Evolutionary conservation across 306 rosid genomes (phyloP).

Genomic region (Arachis stenosperma): DNA sequence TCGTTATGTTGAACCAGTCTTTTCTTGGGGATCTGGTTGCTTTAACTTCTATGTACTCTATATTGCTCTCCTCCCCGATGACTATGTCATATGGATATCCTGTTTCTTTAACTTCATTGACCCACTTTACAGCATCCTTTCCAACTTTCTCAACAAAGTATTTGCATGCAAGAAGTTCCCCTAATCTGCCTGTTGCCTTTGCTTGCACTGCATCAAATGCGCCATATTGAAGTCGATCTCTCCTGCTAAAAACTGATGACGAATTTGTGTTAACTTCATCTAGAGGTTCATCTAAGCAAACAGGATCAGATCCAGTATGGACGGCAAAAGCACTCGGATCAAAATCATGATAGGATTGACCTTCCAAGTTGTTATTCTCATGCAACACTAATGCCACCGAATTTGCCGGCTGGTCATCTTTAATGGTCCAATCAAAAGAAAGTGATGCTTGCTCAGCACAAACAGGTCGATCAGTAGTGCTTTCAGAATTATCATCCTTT

Average conservation of each 20-base stretch:
- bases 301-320: conserved; percentile 36
- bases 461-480: conserved; percentile 31
- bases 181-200: conserved; percentile 64
- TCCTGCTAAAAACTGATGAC: conserved; percentile 39
- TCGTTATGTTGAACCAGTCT: conserved; percentile 84
- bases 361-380: conserved; percentile 45
- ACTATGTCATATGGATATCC: conserved; percentile 80
- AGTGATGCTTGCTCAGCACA: conserved; percentile 50
- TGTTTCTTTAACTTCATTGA: conserved; percentile 68
- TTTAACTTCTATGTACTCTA: conserved; percentile 82
- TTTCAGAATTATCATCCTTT: conserved; percentile 48
- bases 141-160: conserved; percentile 59
- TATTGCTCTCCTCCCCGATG: conserved; percentile 45
- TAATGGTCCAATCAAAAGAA: conserved; percentile 52
- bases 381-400: conserved; percentile 47
- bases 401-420: conserved; percentile 40
- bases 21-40: conserved; percentile 73
- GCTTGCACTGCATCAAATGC: conserved; percentile 54
- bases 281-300: conserved; percentile 34
- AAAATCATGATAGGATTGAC: conserved; percentile 37
- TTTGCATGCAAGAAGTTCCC: conserved; percentile 70
- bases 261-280: conserved; percentile 28
- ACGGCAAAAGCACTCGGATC: conserved; percentile 38
- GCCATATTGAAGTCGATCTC: conserved; percentile 60
- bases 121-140: conserved; percentile 63